These are phyloP conservation scores for Colletotrichum tabaci DNA, from an alignment of 2,329 filamentous ascomycete genomes.

Conservation along the genomic window DNA sequence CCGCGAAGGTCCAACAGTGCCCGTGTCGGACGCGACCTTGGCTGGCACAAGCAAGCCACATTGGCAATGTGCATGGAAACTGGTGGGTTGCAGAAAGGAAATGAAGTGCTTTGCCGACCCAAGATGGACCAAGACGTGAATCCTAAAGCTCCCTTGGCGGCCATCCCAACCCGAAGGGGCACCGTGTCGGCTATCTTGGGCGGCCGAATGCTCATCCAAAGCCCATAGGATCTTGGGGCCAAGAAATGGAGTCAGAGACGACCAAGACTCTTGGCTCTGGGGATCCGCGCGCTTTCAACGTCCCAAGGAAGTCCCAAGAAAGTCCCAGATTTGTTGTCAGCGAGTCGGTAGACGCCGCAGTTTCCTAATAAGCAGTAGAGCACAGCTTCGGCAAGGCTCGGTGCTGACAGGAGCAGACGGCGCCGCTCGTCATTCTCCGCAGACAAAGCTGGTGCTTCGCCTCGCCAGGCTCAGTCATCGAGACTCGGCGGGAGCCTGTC, in stretches of 20 bases:
- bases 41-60: slow-evolving; percentile 30
- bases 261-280: slow-evolving; percentile 33
- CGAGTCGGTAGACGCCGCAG: slow-evolving; percentile 23
- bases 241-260: slow-evolving; percentile 10
- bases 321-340: slow-evolving; percentile 30
- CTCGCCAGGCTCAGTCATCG: background rate
- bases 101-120: slow-evolving; percentile 28
- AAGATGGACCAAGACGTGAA: background rate
- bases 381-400: background rate
- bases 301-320: slow-evolving; percentile 18
- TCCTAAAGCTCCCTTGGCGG: slow-evolving; percentile 1
- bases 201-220: slow-evolving; percentile 2
- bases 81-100: slow-evolving; percentile 33
- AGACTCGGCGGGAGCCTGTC: background rate
- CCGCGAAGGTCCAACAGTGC: slow-evolving; percentile 21
- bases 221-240: slow-evolving; percentile 7
- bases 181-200: slow-evolving; percentile 31
- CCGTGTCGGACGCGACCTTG: slow-evolving; percentile 4
- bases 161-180: background rate
- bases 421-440: background rate
- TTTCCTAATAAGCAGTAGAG: background rate
- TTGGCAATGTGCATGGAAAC: background rate
- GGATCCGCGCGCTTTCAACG: slow-evolving; percentile 36
- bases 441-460: background rate
- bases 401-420: background rate